Conservation (phyloP, 2,329 filamentous ascomycete species). For the Thelonectria rubi region DNA sequence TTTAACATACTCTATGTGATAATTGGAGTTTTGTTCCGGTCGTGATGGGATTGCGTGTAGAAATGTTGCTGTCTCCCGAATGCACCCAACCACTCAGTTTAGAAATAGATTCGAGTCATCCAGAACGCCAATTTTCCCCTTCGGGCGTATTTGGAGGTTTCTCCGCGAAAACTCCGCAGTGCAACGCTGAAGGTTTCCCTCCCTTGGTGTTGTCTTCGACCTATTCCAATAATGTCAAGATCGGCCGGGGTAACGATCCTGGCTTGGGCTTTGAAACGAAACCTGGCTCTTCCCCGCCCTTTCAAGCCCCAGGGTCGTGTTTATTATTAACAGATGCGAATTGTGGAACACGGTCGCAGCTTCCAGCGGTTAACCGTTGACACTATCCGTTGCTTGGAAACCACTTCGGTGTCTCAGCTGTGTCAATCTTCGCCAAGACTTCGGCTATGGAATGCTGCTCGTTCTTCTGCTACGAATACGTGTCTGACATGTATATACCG, state of each 20-base stretch:
- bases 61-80: too few species aligned
- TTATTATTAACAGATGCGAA: not conserved
- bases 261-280: not conserved
- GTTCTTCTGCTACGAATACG: too few species aligned
- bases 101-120: not conserved
- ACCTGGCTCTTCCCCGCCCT: constrained; percentile 1
- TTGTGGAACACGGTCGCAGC: not conserved
- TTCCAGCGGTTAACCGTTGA: not conserved
- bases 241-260: not conserved
- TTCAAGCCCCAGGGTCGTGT: not conserved
- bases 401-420: not conserved
- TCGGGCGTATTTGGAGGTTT: not conserved
- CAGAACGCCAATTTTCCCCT: not conserved
- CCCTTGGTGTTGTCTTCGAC: not conserved
- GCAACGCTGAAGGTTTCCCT: not conserved
- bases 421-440: not conserved
- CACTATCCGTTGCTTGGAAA: too few species aligned
- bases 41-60: too few species aligned
- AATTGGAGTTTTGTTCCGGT: too few species aligned
- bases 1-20: not conserved
- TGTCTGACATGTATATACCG: too few species aligned
- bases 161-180: not conserved
- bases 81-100: not conserved
- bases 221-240: not conserved
- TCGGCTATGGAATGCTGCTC: too few species aligned